Percentiles rank a stretch among this genome's conserved stretches.
phyloP scores from a whole-genome alignment of 768 basidiomycete species.

The Megacollybia marginata region DNA sequence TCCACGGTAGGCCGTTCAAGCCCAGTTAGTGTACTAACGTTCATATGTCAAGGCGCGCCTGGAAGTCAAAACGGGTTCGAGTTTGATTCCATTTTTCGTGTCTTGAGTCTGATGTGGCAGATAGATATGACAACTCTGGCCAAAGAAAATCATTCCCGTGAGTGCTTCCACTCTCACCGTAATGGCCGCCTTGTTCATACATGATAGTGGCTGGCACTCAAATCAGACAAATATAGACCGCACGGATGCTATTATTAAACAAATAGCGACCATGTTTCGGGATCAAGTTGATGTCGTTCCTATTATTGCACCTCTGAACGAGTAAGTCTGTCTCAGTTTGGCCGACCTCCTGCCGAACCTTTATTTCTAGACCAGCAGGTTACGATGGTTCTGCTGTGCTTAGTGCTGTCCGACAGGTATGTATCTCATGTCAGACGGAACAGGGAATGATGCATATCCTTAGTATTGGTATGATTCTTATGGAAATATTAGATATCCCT shows the following conservation, averaged over 20 bases:
- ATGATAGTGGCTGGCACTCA: conserved; percentile 53
- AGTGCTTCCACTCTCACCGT: conserved; percentile 10
- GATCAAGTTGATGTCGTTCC: conserved; percentile 45
- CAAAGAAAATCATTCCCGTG: conserved; percentile 51
- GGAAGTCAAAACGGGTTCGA: conserved; percentile 78
- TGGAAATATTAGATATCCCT: conserved; percentile 59
- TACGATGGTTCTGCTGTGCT: conserved; percentile 48
- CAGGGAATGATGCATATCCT: neutral
- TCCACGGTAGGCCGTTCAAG: conserved; percentile 36
- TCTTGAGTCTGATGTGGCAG: neutral
- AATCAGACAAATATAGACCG: conserved; percentile 54
- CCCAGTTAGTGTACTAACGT: conserved; percentile 32
- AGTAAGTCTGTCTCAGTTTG: conserved; percentile 33
- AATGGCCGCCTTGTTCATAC: conserved; percentile 4
- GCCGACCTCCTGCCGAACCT: neutral
- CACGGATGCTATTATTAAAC: conserved; percentile 58
- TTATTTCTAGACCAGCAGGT: conserved; percentile 55
- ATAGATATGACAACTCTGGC: conserved; percentile 74
- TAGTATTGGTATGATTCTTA: conserved; percentile 78
- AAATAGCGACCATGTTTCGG: conserved; percentile 54
- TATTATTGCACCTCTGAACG: conserved; percentile 71
- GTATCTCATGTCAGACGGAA: neutral
- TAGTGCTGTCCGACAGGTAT: conserved; percentile 35
- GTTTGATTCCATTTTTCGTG: neutral
- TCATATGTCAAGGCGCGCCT: conserved; percentile 45